A percentile compares a stretch with the other conserved stretches of the same genome.
These are phyloP conservation scores for Thraustochytrium sp. DNA, from an alignment of 352 stramenopile genomes.

Conservation along the genomic window DNA sequence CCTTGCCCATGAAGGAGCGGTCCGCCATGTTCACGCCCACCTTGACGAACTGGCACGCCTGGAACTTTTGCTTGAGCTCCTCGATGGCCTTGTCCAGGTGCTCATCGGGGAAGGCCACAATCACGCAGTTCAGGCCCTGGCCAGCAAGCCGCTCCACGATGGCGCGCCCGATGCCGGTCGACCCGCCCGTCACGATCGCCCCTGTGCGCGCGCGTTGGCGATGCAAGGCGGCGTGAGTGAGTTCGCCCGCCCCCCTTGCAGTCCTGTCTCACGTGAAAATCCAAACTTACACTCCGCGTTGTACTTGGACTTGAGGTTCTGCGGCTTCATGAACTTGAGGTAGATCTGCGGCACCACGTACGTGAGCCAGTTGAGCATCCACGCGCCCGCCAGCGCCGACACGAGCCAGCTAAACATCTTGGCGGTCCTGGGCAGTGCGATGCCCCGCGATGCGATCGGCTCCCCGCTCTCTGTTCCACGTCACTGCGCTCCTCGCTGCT, in stretches of 20 bases:
- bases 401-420: too few relatives aligned
- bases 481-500: too few relatives aligned
- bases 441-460: too few relatives aligned
- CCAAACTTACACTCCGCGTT: constrained; percentile 59
- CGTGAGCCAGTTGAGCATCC: not conserved
- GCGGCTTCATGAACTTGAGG: constrained; percentile 56
- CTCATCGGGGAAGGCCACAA: constrained; percentile 71
- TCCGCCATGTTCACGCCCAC: constrained; percentile 61
- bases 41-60: constrained; percentile 63
- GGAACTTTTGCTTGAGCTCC: constrained; percentile 61
- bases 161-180: constrained; percentile 73
- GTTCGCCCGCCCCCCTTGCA: not conserved
- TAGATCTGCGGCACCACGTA: constrained; percentile 50
- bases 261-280: not conserved
- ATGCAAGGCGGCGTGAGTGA: not conserved
- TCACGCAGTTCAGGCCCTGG: constrained; percentile 71
- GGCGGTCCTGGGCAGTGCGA: too few relatives aligned
- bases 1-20: constrained; percentile 45
- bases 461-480: too few relatives aligned
- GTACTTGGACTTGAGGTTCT: constrained; percentile 82
- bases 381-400: not conserved
- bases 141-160: constrained; percentile 67
- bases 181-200: constrained; percentile 69
- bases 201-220: not conserved
- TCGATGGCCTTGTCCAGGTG: constrained; percentile 67